Evolutionary conservation across 179 eudicot species (phyloP), one percentile per base, ranked within the genome.

Genomic region (Beta corolliflora): DNA sequence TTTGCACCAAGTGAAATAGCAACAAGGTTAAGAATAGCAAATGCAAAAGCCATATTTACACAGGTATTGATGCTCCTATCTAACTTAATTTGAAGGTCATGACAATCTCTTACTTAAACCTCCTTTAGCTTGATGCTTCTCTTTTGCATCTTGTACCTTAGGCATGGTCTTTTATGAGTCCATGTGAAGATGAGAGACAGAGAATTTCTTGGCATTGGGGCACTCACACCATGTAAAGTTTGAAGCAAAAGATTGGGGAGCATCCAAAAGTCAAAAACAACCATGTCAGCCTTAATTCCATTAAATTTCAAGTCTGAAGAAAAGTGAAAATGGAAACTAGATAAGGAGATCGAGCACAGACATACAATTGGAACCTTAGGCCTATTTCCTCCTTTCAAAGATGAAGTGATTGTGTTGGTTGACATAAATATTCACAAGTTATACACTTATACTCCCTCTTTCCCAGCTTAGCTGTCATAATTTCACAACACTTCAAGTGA

Each of bases 41-140:
- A 90, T 72, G 93, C 99, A 81, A 91, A 89, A 88, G 99, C 95
- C 77, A 94, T 96, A 79, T 96, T 96, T 84, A 96, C 99, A 56
- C 99, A 94, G 99, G 99, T 94, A 82, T 77, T 50, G 36, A 31
- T 78, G 52, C 29, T n/a, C 29, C 58, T 48, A 48, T 48, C 3
- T 48, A 48, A 9, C 55, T 36, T 41, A 19, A 41, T 52, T n/a
- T 63, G 21, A 45, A 79, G 36, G 13, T 6, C 21, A 5, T 64
- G 69, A 63, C 2, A 23, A 50, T 53, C 60, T 66, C 44, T 6
- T 23, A 76, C 55, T 41, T 48, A 16, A 11, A 50, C 18, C 29
- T 46, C 8, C 11, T 46, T 19, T 11, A 5, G 56, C 56, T 71
- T 8, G 58, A n/a, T 50, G 13, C 48, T 36, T n/a, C 77, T 72